These are phyloP conservation scores for Panellus pusillus DNA, from an alignment of 768 basidiomycete species.

Conservation along the genomic window DNA sequence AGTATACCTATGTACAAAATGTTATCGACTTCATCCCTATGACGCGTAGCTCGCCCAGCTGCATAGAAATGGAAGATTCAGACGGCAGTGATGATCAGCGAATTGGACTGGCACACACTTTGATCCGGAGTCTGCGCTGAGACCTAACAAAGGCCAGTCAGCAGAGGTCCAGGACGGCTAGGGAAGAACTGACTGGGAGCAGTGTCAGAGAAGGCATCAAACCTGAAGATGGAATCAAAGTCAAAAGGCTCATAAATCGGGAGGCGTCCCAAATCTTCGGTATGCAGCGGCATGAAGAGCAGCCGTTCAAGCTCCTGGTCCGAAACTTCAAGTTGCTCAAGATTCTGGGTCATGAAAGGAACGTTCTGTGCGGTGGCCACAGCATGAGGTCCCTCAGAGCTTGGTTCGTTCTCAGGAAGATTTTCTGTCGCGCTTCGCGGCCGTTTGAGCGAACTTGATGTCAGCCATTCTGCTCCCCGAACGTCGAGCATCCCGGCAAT, in stretches of 20 bases:
- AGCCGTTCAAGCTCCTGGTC: conserved; percentile 10
- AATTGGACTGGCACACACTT: too few relatives aligned
- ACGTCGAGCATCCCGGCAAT: conserved; percentile 9
- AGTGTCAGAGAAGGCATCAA: neutral
- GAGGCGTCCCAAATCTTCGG: conserved; percentile 12
- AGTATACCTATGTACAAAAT: too few relatives aligned
- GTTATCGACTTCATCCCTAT: too few relatives aligned
- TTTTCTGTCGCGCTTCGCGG: neutral
- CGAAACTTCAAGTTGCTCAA: conserved; percentile 6
- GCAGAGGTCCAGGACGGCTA: too few relatives aligned
- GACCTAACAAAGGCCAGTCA: too few relatives aligned
- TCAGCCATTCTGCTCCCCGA: neutral
- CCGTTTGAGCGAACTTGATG: conserved; percentile 12
- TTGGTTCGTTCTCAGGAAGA: neutral
- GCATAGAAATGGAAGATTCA: too few relatives aligned
- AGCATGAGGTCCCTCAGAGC: neutral
- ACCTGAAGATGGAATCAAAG: conserved; percentile 11
- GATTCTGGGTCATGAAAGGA: neutral
- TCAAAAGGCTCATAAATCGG: conserved; percentile 13
- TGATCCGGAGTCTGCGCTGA: too few relatives aligned
- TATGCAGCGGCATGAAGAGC: conserved; percentile 14
- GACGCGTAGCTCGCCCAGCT: too few relatives aligned
- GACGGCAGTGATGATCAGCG: too few relatives aligned
- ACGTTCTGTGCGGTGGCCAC: neutral
- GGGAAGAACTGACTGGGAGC: too few relatives aligned